A percentile compares a stretch with the other conserved stretches of the same genome.
phyloP scores from a whole-genome alignment of 202 grass and related monocot genomes.

The Elaeis oleifera region DNA sequence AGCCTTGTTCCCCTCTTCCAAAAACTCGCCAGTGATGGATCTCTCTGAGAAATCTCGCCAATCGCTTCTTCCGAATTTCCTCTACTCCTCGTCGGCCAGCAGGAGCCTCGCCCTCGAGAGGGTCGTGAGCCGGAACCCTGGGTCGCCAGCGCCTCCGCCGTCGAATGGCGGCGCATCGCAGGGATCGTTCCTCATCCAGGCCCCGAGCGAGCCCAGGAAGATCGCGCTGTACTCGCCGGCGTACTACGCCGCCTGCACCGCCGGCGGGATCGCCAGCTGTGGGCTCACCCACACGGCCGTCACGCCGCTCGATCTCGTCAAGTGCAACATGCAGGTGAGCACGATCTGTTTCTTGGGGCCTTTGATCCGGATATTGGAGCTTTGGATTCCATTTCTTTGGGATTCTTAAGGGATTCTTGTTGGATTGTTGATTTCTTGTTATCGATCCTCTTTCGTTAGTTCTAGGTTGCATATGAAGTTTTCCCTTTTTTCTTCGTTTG shows the following conservation, averaged over 20 bases:
- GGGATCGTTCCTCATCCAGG: slow-evolving; percentile 52
- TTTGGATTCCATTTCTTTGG: neutral
- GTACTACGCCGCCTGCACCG: slow-evolving; percentile 91
- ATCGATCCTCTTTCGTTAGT: too few relatives aligned
- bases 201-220: slow-evolving; percentile 67
- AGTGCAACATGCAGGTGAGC: slow-evolving; percentile 96
- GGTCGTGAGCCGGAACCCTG: slow-evolving; percentile 20
- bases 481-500: too few relatives aligned
- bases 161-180: neutral
- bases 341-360: neutral
- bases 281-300: slow-evolving; percentile 91
- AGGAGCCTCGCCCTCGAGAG: slow-evolving; percentile 8
- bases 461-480: too few relatives aligned
- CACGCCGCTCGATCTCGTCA: slow-evolving; percentile 92
- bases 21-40: neutral
- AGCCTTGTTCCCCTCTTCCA: neutral
- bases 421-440: too few relatives aligned
- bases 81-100: slow-evolving; percentile 34
- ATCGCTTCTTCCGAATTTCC: slow-evolving; percentile 31
- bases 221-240: slow-evolving; percentile 72
- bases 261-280: slow-evolving; percentile 81
- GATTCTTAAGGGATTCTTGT: neutral
- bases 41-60: slow-evolving; percentile 1
- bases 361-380: neutral
- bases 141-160: slow-evolving; percentile 2